Percentiles rank a stretch among this genome's conserved stretches.
phyloP scores from a whole-genome alignment of 1,284 basidiomycete genomes.

The Meira miltonrushii region DNA sequence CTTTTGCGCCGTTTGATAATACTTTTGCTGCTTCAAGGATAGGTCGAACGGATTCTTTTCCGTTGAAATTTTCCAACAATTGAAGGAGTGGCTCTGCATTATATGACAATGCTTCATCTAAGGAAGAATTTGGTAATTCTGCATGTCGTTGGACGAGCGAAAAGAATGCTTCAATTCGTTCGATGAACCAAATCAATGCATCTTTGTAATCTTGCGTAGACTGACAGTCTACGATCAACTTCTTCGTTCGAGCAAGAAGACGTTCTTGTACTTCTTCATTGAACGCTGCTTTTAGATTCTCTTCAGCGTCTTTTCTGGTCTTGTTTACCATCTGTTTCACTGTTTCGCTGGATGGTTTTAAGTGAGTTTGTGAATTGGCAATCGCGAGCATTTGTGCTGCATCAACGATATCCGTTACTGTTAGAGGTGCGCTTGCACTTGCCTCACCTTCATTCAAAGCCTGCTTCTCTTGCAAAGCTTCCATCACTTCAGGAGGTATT shows the following conservation, averaged over 20 bases:
- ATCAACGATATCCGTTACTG: slow-evolving; percentile 14
- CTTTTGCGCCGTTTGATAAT: slow-evolving; percentile 12
- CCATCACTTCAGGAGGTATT: slow-evolving; percentile 13
- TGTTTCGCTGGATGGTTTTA: slow-evolving; percentile 1
- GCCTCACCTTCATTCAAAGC: not conserved
- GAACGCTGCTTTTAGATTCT: slow-evolving; percentile 10
- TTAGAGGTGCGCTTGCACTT: slow-evolving; percentile 2
- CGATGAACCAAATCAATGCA: slow-evolving; percentile 17
- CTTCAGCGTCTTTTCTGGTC: not conserved
- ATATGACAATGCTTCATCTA: slow-evolving; percentile 6
- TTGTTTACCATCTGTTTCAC: not conserved
- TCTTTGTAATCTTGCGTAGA: slow-evolving; percentile 11
- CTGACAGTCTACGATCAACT: slow-evolving; percentile 18
- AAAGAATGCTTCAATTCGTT: slow-evolving; percentile 5
- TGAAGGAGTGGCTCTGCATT: slow-evolving; percentile 10
- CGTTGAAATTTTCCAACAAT: slow-evolving; percentile 19
- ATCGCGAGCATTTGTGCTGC: slow-evolving; percentile 17
- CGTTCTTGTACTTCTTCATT: slow-evolving; percentile 9
- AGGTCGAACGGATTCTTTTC: slow-evolving; percentile 1
- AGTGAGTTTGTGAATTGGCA: slow-evolving; percentile 3
- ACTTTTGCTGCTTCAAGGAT: slow-evolving; percentile 11
- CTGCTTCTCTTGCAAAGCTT: slow-evolving; percentile 8
- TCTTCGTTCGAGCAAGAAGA: slow-evolving; percentile 12
- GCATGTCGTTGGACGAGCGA: not conserved
- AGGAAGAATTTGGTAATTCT: slow-evolving; percentile 10